Evolutionary conservation across 106 monocot species (phyloP).

Genomic region (Chionographis japonica): DNA sequence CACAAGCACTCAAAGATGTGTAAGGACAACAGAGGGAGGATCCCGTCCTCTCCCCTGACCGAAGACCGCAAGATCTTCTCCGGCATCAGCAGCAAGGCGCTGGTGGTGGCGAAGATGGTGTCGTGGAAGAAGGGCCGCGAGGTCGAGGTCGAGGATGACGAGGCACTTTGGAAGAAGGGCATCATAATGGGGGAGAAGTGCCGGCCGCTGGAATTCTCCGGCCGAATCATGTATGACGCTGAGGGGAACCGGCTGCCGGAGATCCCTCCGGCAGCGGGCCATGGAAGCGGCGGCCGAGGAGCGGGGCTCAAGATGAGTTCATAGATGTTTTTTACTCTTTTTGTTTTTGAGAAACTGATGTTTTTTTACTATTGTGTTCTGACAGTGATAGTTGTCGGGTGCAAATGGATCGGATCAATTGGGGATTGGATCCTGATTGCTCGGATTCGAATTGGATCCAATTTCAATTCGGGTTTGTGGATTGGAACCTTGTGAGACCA

Average conservation of each 20-base stretch:
- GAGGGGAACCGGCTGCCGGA: conserved; percentile 17
- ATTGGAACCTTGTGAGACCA: no score
- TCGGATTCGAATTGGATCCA: no score
- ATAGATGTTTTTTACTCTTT: no score
- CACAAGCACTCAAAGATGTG: conserved; percentile 17
- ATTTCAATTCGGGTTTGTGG: no score
- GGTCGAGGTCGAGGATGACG: conserved; percentile 2
- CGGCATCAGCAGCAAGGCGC: conserved; percentile 5
- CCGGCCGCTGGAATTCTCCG: conserved; percentile 18
- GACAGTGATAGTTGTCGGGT: no score
- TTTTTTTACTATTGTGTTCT: no score
- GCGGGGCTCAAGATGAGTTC: no score
- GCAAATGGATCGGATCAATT: no score
- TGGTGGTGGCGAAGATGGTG: conserved; percentile 8
- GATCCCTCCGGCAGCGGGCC: not conserved
- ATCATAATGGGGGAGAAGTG: conserved; percentile 32
- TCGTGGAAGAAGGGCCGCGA: conserved; percentile 7
- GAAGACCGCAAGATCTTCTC: conserved; percentile 5
- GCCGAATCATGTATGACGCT: conserved; percentile 20
- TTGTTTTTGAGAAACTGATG: no score
- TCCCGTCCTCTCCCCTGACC: not conserved
- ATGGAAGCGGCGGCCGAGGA: no score
- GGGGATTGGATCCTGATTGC: no score
- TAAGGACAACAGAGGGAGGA: not conserved
- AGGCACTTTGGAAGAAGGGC: conserved; percentile 21